These are phyloP conservation scores for Talaromyces thailandensis DNA, from an alignment of 495 filamentous ascomycete genomes.

Conservation along the genomic window DNA sequence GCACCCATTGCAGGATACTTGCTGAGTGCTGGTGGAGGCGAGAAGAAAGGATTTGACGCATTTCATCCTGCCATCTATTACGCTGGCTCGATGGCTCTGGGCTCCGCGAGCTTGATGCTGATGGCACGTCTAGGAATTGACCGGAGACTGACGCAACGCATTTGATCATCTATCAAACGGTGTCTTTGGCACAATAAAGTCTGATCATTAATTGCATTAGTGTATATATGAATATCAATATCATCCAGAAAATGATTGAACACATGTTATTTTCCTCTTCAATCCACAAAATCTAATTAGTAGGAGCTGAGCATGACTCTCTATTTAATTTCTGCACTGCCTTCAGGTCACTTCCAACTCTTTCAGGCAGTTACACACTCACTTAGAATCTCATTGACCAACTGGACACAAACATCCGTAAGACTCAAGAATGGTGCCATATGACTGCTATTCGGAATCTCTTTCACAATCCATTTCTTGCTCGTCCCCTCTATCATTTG, in stretches of 20 bases:
- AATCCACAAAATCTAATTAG: not conserved
- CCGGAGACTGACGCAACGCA: not conserved
- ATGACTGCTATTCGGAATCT: slow-evolving; percentile 15
- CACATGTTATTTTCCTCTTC: not conserved
- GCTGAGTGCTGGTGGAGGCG: slow-evolving; percentile 43
- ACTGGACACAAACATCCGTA: not conserved
- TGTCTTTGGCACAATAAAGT: not conserved
- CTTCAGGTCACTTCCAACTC: not conserved
- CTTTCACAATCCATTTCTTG: slow-evolving; percentile 16
- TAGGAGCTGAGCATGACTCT: not conserved
- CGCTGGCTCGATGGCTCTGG: slow-evolving; percentile 32
- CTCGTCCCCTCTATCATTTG: slow-evolving; percentile 16
- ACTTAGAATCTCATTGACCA: not conserved
- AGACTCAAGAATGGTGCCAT: slow-evolving; percentile 15
- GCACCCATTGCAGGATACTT: slow-evolving; percentile 52
- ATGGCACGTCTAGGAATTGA: slow-evolving; percentile 3
- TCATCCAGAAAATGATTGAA: not conserved
- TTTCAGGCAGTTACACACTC: not conserved
- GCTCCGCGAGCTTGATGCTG: slow-evolving; percentile 3
- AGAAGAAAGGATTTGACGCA: slow-evolving; percentile 30
- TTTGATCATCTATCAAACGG: not conserved
- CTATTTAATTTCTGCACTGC: not conserved
- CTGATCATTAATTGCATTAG: not conserved
- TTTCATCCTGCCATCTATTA: slow-evolving; percentile 54
- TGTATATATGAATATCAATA: not conserved